phyloP scores from a whole-genome alignment of 331 rosid genomes.

The Dryas integrifolia region DNA sequence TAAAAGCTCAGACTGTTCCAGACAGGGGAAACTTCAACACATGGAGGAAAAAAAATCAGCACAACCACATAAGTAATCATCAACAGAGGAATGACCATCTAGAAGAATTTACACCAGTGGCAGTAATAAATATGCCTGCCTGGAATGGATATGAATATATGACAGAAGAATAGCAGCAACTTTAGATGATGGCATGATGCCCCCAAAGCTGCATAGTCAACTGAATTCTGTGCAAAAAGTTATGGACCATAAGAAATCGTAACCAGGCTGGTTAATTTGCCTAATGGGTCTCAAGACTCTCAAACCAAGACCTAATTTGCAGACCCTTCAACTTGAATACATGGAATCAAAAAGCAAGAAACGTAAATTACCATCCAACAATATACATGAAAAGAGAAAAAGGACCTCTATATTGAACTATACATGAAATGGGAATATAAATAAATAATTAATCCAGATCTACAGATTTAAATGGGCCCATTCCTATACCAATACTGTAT shows the following conservation, averaged over 20 bases:
- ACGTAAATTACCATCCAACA: neutral
- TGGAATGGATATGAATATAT: slow-evolving; percentile 59
- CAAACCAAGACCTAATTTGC: neutral
- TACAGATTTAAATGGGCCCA: neutral
- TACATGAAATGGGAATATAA: neutral
- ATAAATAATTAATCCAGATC: neutral
- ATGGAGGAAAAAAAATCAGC: slow-evolving; percentile 3
- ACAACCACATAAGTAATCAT: neutral
- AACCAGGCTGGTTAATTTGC: neutral
- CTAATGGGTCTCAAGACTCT: neutral
- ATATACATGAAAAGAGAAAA: neutral
- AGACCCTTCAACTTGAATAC: neutral
- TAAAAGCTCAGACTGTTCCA: neutral
- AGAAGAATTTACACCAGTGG: slow-evolving; percentile 15
- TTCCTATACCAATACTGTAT: slow-evolving; percentile 27
- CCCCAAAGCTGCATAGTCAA: slow-evolving; percentile 75
- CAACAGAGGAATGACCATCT: slow-evolving; percentile 15
- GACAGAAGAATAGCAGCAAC: slow-evolving; percentile 72
- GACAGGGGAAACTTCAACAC: neutral
- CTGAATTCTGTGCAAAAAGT: slow-evolving; percentile 51
- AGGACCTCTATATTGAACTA: neutral
- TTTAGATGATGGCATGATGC: slow-evolving; percentile 82
- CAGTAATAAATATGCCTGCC: slow-evolving; percentile 35
- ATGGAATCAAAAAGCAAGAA: neutral
- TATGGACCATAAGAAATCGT: neutral